Base-by-base conservation (phyloP, 1,284 basidiomycete species). In the Hemileia vastatrix region DNA sequence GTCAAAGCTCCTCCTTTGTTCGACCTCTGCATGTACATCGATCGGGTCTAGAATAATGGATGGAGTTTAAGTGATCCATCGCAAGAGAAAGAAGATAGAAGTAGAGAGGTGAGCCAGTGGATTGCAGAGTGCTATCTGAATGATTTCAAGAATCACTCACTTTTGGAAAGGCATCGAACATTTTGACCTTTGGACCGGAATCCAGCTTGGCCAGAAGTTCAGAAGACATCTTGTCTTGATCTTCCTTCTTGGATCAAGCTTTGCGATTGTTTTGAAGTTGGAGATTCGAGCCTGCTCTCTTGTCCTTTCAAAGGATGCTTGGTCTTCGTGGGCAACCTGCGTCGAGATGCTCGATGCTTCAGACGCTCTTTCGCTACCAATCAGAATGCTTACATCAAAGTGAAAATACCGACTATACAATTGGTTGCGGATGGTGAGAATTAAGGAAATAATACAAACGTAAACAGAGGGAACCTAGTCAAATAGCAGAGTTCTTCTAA, bases 151-250 rank as follows among this genome's bases (percentile, higher is more conserved):
- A n/a, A n/a, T n/a, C n/a, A n/a, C n/a, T n/a, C n/a, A n/a, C n/a
- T n/a, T n/a, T n/a, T n/a, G n/a, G n/a, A n/a, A 75, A 75, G 2
- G 73, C 73, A 70, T 75, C 73, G 61, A 75, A 75, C 32, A 70
- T 69, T 15, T 69, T 70, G 40, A 73, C 67, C 36, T 40, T 40
- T 15, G 36, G 36, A 40, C 11, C 36, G 9, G 8, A 11, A 15
- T 40, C 36, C 36, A 40, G 15, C 15, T 40, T 9, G 15, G 36
- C 36, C 15, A 40, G 15, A 11, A 40, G 36, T 40, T 40, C 36
- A 9, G 36, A 40, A 40, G 36, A 40, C 36, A 40, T 40, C 36
- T 15, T 40, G 8, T 9, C 36, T 40, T 9, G 15, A 40, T 40
- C 15, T 40, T 11, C 36, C 8, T 15, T 40, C 36, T 40, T 11